Conservation (phyloP, 208 protist species). For the Acanthamoeba royreba region DNA sequence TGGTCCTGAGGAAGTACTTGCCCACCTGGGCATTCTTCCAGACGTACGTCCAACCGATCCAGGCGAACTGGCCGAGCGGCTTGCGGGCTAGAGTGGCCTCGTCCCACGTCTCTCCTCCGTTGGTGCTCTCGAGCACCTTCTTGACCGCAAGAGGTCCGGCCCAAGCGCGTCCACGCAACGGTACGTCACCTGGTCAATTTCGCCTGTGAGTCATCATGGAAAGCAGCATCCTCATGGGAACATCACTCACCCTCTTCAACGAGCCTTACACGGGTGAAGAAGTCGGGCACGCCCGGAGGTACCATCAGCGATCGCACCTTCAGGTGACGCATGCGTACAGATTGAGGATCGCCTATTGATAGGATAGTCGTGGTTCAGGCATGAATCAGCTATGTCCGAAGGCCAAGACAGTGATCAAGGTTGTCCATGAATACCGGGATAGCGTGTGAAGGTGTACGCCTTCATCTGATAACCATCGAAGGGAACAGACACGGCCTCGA, state of each 20-base stretch:
- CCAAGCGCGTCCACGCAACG: not conserved
- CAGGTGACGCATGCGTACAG: not conserved
- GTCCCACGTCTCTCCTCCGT: not conserved
- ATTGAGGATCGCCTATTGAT: not conserved
- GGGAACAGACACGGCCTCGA: not conserved
- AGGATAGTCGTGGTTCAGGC: not conserved
- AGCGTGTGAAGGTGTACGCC: slow-evolving; percentile 1
- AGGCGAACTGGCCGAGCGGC: not conserved
- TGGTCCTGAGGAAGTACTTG: not conserved
- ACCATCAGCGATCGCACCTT: not conserved
- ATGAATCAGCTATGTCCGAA: not conserved
- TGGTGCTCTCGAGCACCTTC: not conserved
- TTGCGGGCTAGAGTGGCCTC: not conserved
- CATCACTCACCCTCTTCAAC: not conserved
- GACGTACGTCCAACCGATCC: not conserved
- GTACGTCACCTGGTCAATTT: not conserved
- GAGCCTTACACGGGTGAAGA: not conserved
- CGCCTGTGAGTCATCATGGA: not conserved
- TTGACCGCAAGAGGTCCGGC: not conserved
- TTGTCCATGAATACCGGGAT: not conserved
- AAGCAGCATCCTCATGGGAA: not conserved
- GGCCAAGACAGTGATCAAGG: not conserved
- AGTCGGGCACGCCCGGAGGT: not conserved
- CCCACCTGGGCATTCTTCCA: not conserved
- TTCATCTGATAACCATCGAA: slow-evolving; percentile 29